Conservation (phyloP, 208 protist species). For the Leishmania amazonensis region DNA sequence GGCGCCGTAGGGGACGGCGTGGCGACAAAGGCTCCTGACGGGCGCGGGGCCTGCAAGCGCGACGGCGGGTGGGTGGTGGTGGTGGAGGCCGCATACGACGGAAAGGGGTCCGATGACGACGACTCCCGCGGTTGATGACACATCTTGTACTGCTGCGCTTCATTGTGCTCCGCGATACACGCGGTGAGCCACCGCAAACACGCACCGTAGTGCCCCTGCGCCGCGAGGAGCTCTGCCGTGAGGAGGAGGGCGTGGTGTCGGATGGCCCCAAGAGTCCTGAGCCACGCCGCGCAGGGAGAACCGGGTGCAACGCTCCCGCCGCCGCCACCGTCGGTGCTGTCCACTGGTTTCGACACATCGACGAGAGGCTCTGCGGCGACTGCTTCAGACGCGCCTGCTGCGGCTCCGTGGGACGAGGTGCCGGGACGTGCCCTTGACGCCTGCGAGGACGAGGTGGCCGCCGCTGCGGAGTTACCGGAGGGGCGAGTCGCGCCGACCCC, state of each 20-base stretch:
- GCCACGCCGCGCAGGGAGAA: conserved; percentile 1
- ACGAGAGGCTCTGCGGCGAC: background rate
- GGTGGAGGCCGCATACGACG: background rate
- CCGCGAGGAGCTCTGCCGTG: conserved; percentile 18
- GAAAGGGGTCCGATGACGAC: background rate
- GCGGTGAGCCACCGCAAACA: conserved; percentile 19
- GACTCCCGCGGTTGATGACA: background rate
- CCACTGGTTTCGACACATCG: background rate
- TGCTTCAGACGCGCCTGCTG: conserved; percentile 1
- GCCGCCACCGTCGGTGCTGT: background rate
- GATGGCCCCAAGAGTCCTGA: conserved; percentile 18
- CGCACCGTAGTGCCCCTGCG: conserved; percentile 29
- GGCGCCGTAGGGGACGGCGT: too few relatives aligned
- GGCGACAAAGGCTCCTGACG: too few relatives aligned
- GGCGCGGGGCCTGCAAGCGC: background rate
- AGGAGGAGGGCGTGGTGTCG: conserved; percentile 26
- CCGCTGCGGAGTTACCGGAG: background rate
- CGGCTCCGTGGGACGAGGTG: background rate
- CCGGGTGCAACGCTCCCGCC: background rate
- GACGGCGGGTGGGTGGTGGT: background rate
- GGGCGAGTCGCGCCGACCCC: background rate
- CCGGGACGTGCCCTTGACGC: background rate
- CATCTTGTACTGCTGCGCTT: background rate
- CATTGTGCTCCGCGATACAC: conserved; percentile 24
- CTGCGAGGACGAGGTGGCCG: conserved; percentile 4